Evolutionary conservation across 768 basidiomycete species (phyloP), one percentile per base, ranked within the genome.

Genomic region (Tremella yokohamensis): DNA sequence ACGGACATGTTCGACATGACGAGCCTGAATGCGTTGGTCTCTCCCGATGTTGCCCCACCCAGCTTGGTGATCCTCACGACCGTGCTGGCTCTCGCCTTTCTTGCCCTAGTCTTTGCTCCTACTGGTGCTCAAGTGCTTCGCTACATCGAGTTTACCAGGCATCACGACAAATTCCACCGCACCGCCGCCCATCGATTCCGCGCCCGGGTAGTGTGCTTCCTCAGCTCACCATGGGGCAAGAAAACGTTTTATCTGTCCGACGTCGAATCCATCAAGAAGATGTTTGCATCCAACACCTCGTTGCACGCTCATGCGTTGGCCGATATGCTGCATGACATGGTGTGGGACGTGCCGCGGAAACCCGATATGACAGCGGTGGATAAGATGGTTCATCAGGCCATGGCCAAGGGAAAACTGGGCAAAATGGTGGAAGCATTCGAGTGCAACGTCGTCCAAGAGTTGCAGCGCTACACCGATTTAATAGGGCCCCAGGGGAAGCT

Each of bases 141-240:
- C 6, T 45, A 45, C 42, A 18, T 45, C 42, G n/a, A 45, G 22
- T 45, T 45, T 16, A 45, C 42, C 4, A 4, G 42, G n/a, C n/a
- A 45, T 45, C 42, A 45, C 42, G 42, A 45, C 42, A 45, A 45
- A 16, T 45, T 45, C 15, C 42, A 45, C 22, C 42, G 42, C 15
- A 45, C n/a, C 6, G 42, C 42, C 15, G 42, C 42, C 15, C n/a
- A 45, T 4, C 42, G 42, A n/a, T 22, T 45, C 15, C 42, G 42
- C 4, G 4, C n/a, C n/a, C n/a, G 22, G 42, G 42, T 45, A 6
- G 42, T 45, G 22, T n/a, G n/a, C 42, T 45, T 18, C 22, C 22
- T 45, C 7, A 18, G n/a, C 22, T n/a, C 42, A 45, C 42, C 42
- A 45, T 45, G 42, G 42, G n/a, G 42, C 42, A 45, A n/a, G 22